These are phyloP conservation scores for Ganoderma sinense DNA, from an alignment of 1,284 basidiomycete genomes.

Conservation along the genomic window DNA sequence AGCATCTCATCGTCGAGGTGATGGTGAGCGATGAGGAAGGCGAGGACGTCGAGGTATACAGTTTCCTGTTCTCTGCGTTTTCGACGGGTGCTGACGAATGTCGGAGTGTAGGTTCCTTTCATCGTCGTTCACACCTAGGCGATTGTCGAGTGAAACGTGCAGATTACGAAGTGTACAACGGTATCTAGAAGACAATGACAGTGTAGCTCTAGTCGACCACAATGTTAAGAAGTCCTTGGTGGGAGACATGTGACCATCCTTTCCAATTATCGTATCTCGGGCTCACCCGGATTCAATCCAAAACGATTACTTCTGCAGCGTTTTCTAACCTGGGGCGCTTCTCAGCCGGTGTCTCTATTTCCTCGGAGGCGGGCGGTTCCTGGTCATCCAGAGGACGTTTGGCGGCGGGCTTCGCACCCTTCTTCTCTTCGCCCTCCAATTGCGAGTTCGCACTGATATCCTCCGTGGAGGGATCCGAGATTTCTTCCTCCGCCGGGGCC, in stretches of 20 bases:
- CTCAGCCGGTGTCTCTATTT: background rate
- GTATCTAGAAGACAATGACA: constrained; percentile 7
- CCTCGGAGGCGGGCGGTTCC: background rate
- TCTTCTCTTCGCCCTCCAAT: background rate
- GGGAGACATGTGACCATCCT: background rate
- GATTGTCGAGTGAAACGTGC: background rate
- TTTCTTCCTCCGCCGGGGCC: background rate
- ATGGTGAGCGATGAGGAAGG: constrained; percentile 93
- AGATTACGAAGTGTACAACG: constrained; percentile 7
- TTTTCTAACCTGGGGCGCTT: constrained; percentile 1
- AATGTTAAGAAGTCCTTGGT: background rate
- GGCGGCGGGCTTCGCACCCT: background rate
- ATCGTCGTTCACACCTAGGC: constrained; percentile 53
- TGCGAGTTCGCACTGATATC: background rate
- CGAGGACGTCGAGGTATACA: constrained; percentile 85
- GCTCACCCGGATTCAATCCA: background rate
- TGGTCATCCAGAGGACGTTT: background rate
- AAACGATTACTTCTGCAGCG: background rate
- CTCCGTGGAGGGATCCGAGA: background rate
- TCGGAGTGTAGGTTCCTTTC: constrained; percentile 66
- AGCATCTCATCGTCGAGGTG: constrained; percentile 90
- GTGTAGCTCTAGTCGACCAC: constrained; percentile 6
- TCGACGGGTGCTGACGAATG: background rate
- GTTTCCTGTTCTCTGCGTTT: background rate
- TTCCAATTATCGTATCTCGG: background rate